Conservation (phyloP, 1,139 yeast species). For the Geotrichum fermentans region DNA sequence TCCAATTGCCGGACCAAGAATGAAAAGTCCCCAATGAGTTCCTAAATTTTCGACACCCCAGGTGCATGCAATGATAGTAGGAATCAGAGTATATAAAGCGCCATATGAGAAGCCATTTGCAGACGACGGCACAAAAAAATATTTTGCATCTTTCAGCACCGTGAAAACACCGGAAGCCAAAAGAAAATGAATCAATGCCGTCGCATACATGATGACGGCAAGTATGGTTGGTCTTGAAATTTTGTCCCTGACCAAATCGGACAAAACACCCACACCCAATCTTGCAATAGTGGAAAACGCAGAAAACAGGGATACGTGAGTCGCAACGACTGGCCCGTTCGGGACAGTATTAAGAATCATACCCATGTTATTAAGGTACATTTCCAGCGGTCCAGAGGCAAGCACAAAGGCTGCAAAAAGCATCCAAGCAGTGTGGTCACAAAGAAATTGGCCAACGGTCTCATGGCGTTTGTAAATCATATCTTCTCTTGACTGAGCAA, state of each 20-base stretch:
- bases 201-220: conserved; percentile 24
- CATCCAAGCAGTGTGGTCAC: conserved; percentile 61
- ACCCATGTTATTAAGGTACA: conserved; percentile 81
- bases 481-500: background rate
- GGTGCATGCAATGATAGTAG: conserved; percentile 70
- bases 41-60: conserved; percentile 93
- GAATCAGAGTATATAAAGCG: conserved; percentile 75
- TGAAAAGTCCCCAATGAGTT: conserved; percentile 86
- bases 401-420: conserved; percentile 60
- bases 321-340: conserved; percentile 37
- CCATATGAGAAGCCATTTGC: conserved; percentile 76
- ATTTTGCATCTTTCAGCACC: conserved; percentile 22
- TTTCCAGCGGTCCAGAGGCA: conserved; percentile 80
- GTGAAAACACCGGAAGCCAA: conserved; percentile 43
- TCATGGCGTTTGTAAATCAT: conserved; percentile 9
- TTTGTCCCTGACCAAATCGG: conserved; percentile 45
- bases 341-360: conserved; percentile 41
- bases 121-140: conserved; percentile 44
- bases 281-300: conserved; percentile 59
- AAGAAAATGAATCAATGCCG: conserved; percentile 30
- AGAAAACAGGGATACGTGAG: conserved; percentile 54
- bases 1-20: conserved; percentile 89
- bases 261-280: conserved; percentile 57
- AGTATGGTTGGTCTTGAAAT: conserved; percentile 33
- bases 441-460: conserved; percentile 43